Conservation (phyloP, 306 rosid genomes). For the Astragalus membranaceus region DNA sequence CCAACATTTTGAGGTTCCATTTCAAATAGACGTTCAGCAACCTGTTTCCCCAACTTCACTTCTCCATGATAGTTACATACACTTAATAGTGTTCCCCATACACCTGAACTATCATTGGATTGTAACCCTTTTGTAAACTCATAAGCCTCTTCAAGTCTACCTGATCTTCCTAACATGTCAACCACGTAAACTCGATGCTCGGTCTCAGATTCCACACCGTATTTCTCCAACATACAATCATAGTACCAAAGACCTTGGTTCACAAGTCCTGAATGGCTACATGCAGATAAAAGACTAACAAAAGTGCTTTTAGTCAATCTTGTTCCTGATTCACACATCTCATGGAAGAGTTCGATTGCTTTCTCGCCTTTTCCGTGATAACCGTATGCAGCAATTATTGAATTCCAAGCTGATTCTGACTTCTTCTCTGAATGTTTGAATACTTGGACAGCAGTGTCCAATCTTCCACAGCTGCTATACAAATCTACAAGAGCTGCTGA, state of each 20-base stretch:
- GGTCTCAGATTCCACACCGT: conserved; percentile 37
- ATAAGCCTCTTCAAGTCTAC: conserved; percentile 42
- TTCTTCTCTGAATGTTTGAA: conserved; percentile 30
- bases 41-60: conserved; percentile 39
- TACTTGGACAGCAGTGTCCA: conserved; percentile 41
- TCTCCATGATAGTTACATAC: conserved; percentile 59
- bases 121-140: conserved; percentile 30
- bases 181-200: conserved; percentile 51
- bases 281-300: conserved; percentile 53
- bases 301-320: conserved; percentile 50
- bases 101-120: conserved; percentile 29
- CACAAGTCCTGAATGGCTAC: conserved; percentile 51
- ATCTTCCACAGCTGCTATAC: conserved; percentile 49
- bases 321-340: conserved; percentile 33
- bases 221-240: conserved; percentile 32
- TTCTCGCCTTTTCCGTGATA: conserved; percentile 42
- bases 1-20: conserved; percentile 51
- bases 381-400: conserved; percentile 50
- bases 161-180: conserved; percentile 52
- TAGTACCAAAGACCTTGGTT: conserved; percentile 41
- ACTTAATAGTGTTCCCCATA: conserved; percentile 55
- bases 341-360: conserved; percentile 39
- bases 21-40: conserved; percentile 43
- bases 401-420: conserved; percentile 53
- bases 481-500: conserved; percentile 50